Percentiles rank a stretch among this genome's conserved stretches.
Conservation (phyloP, 2,329 filamentous ascomycete genomes). For the Emmonsia crescens region DNA sequence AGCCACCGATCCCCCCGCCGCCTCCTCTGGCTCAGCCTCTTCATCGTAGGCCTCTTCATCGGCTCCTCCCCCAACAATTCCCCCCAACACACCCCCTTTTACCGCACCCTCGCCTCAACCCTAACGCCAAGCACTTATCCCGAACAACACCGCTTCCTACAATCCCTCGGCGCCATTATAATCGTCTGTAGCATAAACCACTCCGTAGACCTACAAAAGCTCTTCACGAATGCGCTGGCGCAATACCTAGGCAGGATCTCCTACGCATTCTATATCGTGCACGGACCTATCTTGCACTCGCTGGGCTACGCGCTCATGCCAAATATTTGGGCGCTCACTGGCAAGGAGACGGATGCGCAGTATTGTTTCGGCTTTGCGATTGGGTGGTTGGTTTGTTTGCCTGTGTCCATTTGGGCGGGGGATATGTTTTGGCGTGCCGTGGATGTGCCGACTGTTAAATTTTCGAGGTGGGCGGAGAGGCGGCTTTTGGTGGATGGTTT, state of each 20-base stretch:
- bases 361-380: slow-evolving; percentile 32
- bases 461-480: slow-evolving; percentile 41
- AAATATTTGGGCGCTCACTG: slow-evolving; percentile 30
- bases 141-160: slow-evolving; percentile 35
- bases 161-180: slow-evolving; percentile 32
- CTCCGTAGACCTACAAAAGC: slow-evolving; percentile 28
- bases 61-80: slow-evolving; percentile 33
- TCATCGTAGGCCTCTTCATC: slow-evolving; percentile 32
- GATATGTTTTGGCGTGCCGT: slow-evolving; percentile 51
- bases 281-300: slow-evolving; percentile 35
- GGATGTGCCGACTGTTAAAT: slow-evolving; percentile 41
- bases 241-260: slow-evolving; percentile 39
- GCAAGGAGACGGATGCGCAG: slow-evolving; percentile 28
- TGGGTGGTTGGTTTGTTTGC: slow-evolving; percentile 30
- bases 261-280: slow-evolving; percentile 38
- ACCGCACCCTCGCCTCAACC: slow-evolving; percentile 26
- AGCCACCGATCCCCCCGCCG: slow-evolving; percentile 15
- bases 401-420: slow-evolving; percentile 42
- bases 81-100: slow-evolving; percentile 33
- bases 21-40: slow-evolving; percentile 28
- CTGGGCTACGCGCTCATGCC: slow-evolving; percentile 36
- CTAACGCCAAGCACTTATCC: slow-evolving; percentile 31
- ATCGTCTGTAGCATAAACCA: slow-evolving; percentile 35
- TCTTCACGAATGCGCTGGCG: slow-evolving; percentile 30
- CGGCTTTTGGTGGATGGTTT: slow-evolving; percentile 15